Percentiles rank a stretch among this genome's conserved stretches.
phyloP scores from a whole-genome alignment of 2,329 filamentous ascomycete species.

The Phialocephala sp. region DNA sequence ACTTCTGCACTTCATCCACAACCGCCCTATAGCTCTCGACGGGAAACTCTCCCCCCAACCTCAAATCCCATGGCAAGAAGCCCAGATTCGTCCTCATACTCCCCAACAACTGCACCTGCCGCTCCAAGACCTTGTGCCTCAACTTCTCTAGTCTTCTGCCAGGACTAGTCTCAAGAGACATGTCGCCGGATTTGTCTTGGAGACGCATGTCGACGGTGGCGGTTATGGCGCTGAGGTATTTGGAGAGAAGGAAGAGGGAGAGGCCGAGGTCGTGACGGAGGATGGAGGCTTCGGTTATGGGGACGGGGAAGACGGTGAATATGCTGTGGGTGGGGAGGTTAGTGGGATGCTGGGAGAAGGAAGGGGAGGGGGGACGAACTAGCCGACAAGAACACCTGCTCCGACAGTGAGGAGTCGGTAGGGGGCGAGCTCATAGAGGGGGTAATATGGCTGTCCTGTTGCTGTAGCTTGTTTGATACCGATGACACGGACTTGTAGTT shows the following conservation, averaged over 20 bases:
- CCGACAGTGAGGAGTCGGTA: slow-evolving; percentile 71
- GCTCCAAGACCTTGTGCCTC: slow-evolving; percentile 56
- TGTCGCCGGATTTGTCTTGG: slow-evolving; percentile 52
- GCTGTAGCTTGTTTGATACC: slow-evolving; percentile 57
- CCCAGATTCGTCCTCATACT: slow-evolving; percentile 63
- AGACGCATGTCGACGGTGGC: slow-evolving; percentile 61
- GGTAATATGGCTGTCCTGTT: slow-evolving; percentile 70
- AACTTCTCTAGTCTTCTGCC: slow-evolving; percentile 27
- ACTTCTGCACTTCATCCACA: slow-evolving; percentile 31
- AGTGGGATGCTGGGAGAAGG: not conserved
- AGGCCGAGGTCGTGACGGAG: slow-evolving; percentile 70
- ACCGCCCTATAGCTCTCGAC: slow-evolving; percentile 23
- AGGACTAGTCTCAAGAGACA: slow-evolving; percentile 34
- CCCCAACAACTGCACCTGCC: slow-evolving; percentile 67
- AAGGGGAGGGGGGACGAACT: not conserved
- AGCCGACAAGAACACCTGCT: slow-evolving; percentile 69
- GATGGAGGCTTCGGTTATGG: slow-evolving; percentile 71
- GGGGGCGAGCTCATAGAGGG: slow-evolving; percentile 69
- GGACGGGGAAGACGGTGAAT: slow-evolving; percentile 77
- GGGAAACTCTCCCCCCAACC: slow-evolving; percentile 73
- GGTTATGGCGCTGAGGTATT: slow-evolving; percentile 73
- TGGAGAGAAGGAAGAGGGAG: slow-evolving; percentile 72
- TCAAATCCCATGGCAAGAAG: slow-evolving; percentile 72
- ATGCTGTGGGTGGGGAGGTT: slow-evolving; percentile 49
- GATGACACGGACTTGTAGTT: slow-evolving; percentile 46